Evolutionary conservation across 75 land plant genomes (phyloP).

Genomic region (Ceratopteris richardii): DNA sequence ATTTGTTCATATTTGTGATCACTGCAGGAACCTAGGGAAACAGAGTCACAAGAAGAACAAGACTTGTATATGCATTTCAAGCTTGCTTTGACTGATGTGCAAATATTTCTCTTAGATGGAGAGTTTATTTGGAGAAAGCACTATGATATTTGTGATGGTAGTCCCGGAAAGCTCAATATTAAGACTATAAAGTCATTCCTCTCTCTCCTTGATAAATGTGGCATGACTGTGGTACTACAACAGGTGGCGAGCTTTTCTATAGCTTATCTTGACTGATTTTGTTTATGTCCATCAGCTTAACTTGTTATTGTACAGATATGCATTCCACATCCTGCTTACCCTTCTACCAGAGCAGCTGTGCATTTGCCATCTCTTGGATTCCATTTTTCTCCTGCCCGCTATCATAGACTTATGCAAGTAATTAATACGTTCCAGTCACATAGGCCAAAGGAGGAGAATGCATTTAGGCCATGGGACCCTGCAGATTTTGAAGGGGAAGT

Average conservation of each 20-base stretch:
- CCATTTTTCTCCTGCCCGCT: conserved; percentile 97
- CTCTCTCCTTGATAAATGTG: conserved; percentile 93
- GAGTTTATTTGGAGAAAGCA: conserved; percentile 62
- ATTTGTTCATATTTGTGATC: no score
- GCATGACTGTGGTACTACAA: conserved; percentile 62
- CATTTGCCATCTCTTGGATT: conserved; percentile 76
- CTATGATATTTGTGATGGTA: conserved; percentile 8
- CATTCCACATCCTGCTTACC: conserved; percentile 61
- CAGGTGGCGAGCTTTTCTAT: conserved; percentile 44
- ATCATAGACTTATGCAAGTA: conserved; percentile 90
- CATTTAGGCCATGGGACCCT: conserved; percentile 62
- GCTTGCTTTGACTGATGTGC: conserved; percentile 77
- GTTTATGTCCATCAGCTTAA: no score
- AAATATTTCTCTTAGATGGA: conserved; percentile 91
- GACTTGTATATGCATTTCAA: conserved; percentile 75
- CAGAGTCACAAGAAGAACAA: conserved; percentile 35
- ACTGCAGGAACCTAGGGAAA: conserved; percentile 36
- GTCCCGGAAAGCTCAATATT: conserved; percentile 8
- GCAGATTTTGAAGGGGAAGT: conserved; percentile 93
- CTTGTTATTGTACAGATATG: conserved; percentile 43
- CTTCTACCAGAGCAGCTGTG: conserved; percentile 75
- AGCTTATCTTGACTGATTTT: no score
- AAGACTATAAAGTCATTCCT: conserved; percentile 15
- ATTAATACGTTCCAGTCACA: conserved; percentile 51
- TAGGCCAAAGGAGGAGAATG: conserved; percentile 22